A percentile compares a stretch with the other conserved stretches of the same genome.
These are phyloP conservation scores for Triticum aestivum DNA, from an alignment of 176 grass and related monocot genomes.

Conservation along the genomic window DNA sequence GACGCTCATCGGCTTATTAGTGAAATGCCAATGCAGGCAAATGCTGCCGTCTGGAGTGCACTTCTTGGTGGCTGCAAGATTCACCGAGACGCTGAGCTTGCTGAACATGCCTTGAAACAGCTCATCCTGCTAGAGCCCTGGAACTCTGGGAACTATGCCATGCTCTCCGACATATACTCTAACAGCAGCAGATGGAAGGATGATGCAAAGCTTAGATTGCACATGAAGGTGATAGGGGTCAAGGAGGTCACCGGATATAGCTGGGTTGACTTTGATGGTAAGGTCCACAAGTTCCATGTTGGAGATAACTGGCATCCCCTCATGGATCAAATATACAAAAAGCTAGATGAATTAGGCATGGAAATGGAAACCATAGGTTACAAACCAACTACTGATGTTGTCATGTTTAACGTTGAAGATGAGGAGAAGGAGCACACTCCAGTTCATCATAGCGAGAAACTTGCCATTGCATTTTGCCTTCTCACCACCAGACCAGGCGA, in stretches of 20 bases:
- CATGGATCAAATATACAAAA: slow-evolving; percentile 43
- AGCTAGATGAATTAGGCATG: slow-evolving; percentile 53
- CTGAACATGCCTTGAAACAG: slow-evolving; percentile 54
- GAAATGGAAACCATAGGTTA: slow-evolving; percentile 56
- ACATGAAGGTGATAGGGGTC: slow-evolving; percentile 52
- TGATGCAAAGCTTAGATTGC: slow-evolving; percentile 49
- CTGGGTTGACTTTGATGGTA: slow-evolving; percentile 65
- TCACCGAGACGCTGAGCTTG: slow-evolving; percentile 33
- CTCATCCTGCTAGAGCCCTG: slow-evolving; percentile 56
- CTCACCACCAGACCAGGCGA: slow-evolving; percentile 35
- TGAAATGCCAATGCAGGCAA: slow-evolving; percentile 62
- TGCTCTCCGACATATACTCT: slow-evolving; percentile 68
- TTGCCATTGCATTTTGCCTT: slow-evolving; percentile 63
- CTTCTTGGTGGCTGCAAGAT: slow-evolving; percentile 70
- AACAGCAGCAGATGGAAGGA: slow-evolving; percentile 58
- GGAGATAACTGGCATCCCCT: slow-evolving; percentile 61
- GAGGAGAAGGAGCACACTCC: slow-evolving; percentile 61
- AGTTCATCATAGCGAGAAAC: slow-evolving; percentile 63
- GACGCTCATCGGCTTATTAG: slow-evolving; percentile 53
- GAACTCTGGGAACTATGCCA: slow-evolving; percentile 65
- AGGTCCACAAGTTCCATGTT: slow-evolving; percentile 55
- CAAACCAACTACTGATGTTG: slow-evolving; percentile 51
- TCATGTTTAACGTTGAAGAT: slow-evolving; percentile 64
- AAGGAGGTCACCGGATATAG: slow-evolving; percentile 52
- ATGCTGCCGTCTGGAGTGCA: slow-evolving; percentile 60